These are phyloP conservation scores for Botrytis medusae DNA, from an alignment of 2,329 filamentous ascomycete genomes.

Conservation along the genomic window DNA sequence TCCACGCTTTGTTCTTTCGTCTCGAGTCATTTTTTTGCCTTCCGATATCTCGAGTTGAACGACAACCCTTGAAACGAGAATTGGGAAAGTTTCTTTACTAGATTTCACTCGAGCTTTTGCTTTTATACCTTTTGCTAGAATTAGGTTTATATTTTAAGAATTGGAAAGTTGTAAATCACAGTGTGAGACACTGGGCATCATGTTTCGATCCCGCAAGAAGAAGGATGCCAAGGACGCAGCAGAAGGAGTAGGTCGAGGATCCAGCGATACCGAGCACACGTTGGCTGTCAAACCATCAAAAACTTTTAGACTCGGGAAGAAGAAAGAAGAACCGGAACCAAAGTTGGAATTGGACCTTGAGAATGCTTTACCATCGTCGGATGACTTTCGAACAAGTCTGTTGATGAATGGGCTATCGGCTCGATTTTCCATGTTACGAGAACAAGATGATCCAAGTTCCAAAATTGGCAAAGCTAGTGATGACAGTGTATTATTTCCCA, in stretches of 20 bases:
- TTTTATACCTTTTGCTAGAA: neutral
- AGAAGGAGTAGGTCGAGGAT: slow-evolving; percentile 47
- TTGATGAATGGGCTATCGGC: slow-evolving; percentile 94
- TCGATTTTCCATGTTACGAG: slow-evolving; percentile 92
- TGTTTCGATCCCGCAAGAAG: slow-evolving; percentile 77
- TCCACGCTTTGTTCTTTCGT: neutral
- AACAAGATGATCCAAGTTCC: slow-evolving; percentile 88
- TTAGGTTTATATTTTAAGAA: neutral
- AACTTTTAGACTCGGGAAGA: slow-evolving; percentile 58
- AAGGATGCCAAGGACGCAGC: slow-evolving; percentile 65
- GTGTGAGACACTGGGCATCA: slow-evolving; percentile 41
- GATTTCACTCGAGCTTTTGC: neutral
- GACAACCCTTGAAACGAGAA: neutral
- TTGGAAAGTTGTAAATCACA: neutral
- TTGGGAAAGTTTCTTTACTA: neutral
- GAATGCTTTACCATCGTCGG: slow-evolving; percentile 71
- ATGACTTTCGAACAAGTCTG: slow-evolving; percentile 93
- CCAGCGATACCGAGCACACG: slow-evolving; percentile 52
- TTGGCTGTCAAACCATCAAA: slow-evolving; percentile 47
- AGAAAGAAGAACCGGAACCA: slow-evolving; percentile 50
- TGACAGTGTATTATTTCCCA: slow-evolving; percentile 85
- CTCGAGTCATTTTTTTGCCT: neutral
- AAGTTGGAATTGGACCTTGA: slow-evolving; percentile 72
- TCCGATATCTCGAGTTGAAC: neutral
- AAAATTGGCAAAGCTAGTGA: slow-evolving; percentile 93